A percentile compares a stretch with the other conserved stretches of the same genome.
These are phyloP conservation scores for Heimioporus sp. DNA, from an alignment of 768 basidiomycete genomes.

Conservation along the genomic window DNA sequence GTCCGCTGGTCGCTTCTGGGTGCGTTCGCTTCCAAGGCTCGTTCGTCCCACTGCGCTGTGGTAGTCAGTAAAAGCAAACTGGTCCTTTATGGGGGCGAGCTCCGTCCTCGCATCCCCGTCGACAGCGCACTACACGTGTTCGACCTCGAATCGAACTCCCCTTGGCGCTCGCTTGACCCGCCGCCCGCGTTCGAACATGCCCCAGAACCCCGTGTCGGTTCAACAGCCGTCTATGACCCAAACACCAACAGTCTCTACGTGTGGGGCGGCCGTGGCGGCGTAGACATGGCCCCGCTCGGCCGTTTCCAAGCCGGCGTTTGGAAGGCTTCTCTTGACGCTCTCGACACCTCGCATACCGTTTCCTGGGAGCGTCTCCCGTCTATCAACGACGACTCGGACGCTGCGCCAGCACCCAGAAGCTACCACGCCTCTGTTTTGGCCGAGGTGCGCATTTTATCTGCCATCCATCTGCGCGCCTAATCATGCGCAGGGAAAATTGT, in stretches of 20 bases:
- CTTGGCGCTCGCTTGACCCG: constrained; percentile 20
- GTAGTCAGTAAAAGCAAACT: constrained; percentile 14
- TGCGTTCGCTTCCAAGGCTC: constrained; percentile 20
- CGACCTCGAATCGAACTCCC: constrained; percentile 14
- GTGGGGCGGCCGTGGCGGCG: constrained; percentile 47
- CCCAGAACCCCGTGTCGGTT: constrained; percentile 24
- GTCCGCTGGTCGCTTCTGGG: constrained; percentile 30
- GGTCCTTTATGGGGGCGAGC: constrained; percentile 44
- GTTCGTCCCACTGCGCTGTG: constrained; percentile 43
- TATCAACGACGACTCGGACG: constrained; percentile 23
- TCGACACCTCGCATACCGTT: neutral
- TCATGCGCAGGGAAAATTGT: constrained; percentile 27
- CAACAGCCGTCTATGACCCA: constrained; percentile 19
- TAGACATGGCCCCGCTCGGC: constrained; percentile 36
- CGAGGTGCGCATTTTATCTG: constrained; percentile 20
- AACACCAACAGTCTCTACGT: constrained; percentile 30
- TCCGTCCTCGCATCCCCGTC: constrained; percentile 40
- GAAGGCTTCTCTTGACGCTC: constrained; percentile 17
- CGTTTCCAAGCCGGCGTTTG: constrained; percentile 30
- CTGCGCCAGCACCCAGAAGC: constrained; percentile 34
- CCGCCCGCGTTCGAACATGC: constrained; percentile 15
- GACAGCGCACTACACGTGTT: constrained; percentile 31
- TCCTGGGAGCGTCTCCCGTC: constrained; percentile 31
- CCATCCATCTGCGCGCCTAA: neutral
- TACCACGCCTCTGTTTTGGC: constrained; percentile 34